Conservation (phyloP, 2,329 filamentous ascomycete genomes). For the Neodidymelliopsis sp. region DNA sequence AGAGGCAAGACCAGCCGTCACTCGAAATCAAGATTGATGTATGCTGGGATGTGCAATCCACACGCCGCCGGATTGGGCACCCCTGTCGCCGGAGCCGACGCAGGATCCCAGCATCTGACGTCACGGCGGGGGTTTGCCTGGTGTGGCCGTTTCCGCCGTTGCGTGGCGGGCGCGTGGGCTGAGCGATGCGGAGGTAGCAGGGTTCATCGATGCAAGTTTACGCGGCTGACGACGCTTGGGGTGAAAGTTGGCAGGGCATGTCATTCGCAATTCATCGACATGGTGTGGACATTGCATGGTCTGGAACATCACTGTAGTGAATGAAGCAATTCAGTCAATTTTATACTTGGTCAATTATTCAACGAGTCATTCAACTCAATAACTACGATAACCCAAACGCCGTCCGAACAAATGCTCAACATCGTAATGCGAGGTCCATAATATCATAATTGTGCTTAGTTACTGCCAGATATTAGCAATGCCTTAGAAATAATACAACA, state of each 20-base stretch:
- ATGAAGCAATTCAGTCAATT: no score
- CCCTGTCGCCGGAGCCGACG: slow-evolving; percentile 14
- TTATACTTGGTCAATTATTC: no score
- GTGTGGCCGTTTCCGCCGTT: slow-evolving; percentile 19
- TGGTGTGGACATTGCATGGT: no score
- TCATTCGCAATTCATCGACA: no score
- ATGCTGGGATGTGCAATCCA: slow-evolving; percentile 28
- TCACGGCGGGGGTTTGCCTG: slow-evolving; percentile 21
- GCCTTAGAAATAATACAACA: neutral
- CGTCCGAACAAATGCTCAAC: slow-evolving; percentile 27
- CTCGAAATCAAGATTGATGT: slow-evolving; percentile 50
- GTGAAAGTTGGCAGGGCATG: slow-evolving; percentile 32
- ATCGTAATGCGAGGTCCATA: slow-evolving; percentile 23
- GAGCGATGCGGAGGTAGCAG: slow-evolving; percentile 10
- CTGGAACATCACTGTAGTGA: no score
- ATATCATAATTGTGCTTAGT: slow-evolving; percentile 38
- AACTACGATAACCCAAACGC: slow-evolving; percentile 33
- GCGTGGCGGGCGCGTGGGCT: slow-evolving; percentile 13
- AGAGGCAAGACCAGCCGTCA: slow-evolving; percentile 23
- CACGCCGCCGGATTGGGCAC: slow-evolving; percentile 17
- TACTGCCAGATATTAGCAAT: slow-evolving; percentile 36
- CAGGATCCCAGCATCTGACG: slow-evolving; percentile 29
- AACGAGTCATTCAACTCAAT: no score
- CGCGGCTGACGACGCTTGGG: slow-evolving; percentile 27
- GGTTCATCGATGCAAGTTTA: slow-evolving; percentile 17